Evolutionary conservation across 2,329 filamentous ascomycete genomes (phyloP).

Genomic region (Fusarium camptoceras): DNA sequence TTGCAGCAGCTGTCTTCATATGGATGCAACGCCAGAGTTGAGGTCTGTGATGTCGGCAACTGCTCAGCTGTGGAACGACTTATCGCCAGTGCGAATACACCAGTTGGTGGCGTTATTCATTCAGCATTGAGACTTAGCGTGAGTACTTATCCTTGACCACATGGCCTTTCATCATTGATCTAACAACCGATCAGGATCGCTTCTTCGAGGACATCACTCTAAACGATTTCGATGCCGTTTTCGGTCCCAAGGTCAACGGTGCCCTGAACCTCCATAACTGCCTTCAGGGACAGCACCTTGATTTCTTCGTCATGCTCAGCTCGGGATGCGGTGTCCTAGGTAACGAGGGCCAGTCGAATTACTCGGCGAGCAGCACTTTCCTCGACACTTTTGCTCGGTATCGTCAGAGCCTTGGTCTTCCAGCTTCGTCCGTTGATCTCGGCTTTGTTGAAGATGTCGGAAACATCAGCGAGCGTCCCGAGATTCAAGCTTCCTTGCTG

Average conservation of each 20-base stretch:
- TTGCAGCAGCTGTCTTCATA: conserved; percentile 41
- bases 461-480: conserved; percentile 41
- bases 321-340: conserved; percentile 40
- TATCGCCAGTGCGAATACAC: conserved; percentile 25
- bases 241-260: conserved; percentile 41
- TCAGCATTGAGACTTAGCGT: conserved; percentile 42
- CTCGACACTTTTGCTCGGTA: conserved; percentile 41
- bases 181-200: conserved; percentile 28
- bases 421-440: conserved; percentile 38
- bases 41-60: conserved; percentile 40
- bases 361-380: conserved; percentile 41
- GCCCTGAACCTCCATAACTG: conserved; percentile 36
- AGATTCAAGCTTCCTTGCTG: conserved; percentile 36
- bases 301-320: conserved; percentile 44
- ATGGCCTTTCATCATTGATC: not conserved
- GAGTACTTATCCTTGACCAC: conserved; percentile 1
- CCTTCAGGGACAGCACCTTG: conserved; percentile 36
- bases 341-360: conserved; percentile 41
- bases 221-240: conserved; percentile 37
- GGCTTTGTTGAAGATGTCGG: conserved; percentile 42
- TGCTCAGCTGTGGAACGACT: conserved; percentile 32
- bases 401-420: conserved; percentile 36
- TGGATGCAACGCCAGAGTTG: conserved; percentile 39
- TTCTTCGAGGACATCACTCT: conserved; percentile 41
- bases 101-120: conserved; percentile 40